These are phyloP conservation scores for Penicillium cataractarum DNA, from an alignment of 495 filamentous ascomycete genomes.

Conservation along the genomic window DNA sequence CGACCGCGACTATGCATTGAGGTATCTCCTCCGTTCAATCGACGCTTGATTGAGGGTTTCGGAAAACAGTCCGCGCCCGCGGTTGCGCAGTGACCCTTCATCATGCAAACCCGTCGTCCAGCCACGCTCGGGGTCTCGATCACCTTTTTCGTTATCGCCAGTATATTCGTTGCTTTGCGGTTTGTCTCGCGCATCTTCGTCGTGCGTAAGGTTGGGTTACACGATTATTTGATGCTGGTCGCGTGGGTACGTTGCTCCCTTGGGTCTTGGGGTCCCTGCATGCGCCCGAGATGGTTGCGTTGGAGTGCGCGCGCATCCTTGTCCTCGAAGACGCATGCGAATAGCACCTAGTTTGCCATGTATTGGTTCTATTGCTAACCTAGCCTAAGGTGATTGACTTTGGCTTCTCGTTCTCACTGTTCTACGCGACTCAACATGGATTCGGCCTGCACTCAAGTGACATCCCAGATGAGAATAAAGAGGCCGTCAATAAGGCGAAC, in stretches of 20 bases:
- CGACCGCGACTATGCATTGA: conserved; percentile 11
- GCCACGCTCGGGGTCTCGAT: conserved; percentile 76
- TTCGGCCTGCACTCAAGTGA: conserved; percentile 75
- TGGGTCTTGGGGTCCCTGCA: conserved; percentile 21
- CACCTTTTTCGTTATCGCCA: conserved; percentile 65
- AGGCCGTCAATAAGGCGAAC: conserved; percentile 64
- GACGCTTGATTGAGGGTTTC: not conserved
- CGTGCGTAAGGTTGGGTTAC: conserved; percentile 66
- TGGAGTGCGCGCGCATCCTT: not conserved
- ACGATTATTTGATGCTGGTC: conserved; percentile 83
- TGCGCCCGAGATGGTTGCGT: conserved; percentile 13
- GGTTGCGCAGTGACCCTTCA: conserved; percentile 18
- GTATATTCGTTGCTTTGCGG: conserved; percentile 71
- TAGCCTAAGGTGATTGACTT: conserved; percentile 64
- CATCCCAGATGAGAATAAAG: conserved; percentile 52
- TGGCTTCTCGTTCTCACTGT: conserved; percentile 75
- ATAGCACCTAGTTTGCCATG: not conserved
- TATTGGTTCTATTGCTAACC: not conserved
- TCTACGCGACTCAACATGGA: conserved; percentile 69
- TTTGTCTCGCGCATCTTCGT: conserved; percentile 74
- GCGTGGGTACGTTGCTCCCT: conserved; percentile 66
- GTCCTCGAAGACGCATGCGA: not conserved
- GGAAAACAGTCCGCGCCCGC: conserved; percentile 1
- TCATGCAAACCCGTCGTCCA: conserved; percentile 60
- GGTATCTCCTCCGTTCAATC: not conserved